A percentile compares a stretch with the other conserved stretches of the same genome.
phyloP scores from a whole-genome alignment of 225 moss, liverwort and hornwort species.

The Rhytidiadelphus loreus region DNA sequence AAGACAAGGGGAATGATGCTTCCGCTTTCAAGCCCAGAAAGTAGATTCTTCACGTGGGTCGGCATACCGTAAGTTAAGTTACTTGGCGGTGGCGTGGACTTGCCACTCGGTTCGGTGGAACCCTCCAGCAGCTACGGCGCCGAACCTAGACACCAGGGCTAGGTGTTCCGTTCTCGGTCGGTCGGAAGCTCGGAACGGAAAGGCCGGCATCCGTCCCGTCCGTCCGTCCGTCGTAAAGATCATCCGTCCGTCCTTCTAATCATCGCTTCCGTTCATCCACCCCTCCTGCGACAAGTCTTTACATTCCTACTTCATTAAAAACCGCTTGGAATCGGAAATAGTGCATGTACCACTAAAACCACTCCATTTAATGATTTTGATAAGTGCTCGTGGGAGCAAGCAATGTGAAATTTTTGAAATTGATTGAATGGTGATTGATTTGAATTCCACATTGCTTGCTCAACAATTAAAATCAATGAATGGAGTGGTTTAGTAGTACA shows the following conservation, averaged over 20 bases:
- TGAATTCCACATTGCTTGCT: not conserved
- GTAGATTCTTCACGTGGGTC: not conserved
- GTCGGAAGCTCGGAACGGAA: too few relatives aligned
- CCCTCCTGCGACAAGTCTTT: too few relatives aligned
- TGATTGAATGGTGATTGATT: not conserved
- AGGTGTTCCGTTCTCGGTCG: not conserved
- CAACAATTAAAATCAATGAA: not conserved
- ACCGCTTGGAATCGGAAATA: rapidly evolving
- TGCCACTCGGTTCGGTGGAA: not conserved
- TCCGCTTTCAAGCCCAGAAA: not conserved
- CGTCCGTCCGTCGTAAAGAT: too few relatives aligned
- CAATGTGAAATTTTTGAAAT: not conserved
- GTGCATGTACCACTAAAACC: not conserved
- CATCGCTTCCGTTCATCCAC: not conserved
- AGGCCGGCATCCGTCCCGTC: too few relatives aligned
- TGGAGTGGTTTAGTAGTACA: not conserved
- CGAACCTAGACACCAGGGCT: not conserved
- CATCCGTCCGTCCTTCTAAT: not conserved
- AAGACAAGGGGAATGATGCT: not conserved
- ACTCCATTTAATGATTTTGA: not conserved
- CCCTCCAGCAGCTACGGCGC: not conserved
- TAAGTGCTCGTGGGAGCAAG: rapidly evolving
- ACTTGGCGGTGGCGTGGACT: not conserved
- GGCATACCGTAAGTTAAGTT: not conserved
- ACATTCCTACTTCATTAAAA: not conserved